A percentile compares a stretch with the other conserved stretches of the same genome.
Conservation (phyloP, 768 basidiomycete species). For the Rhodotorula toruloides region DNA sequence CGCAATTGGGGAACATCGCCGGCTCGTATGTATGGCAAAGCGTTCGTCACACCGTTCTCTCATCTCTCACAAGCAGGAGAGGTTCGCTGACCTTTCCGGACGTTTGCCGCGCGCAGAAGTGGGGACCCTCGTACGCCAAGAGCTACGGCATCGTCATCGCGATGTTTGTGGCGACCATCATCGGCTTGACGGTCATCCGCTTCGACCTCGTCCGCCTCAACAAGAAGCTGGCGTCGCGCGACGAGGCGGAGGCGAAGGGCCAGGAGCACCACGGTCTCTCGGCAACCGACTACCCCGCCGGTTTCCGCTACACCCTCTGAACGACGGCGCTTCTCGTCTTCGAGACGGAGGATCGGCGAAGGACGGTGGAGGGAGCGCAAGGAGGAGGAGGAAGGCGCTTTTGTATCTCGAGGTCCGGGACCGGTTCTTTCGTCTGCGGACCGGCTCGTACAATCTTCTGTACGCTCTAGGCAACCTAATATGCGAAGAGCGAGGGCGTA, state of each 20-base stretch:
- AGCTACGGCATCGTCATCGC: constrained; percentile 58
- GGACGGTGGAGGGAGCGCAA: no score
- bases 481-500: no score
- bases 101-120: constrained; percentile 14
- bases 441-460: no score
- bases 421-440: no score
- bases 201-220: constrained; percentile 45
- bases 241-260: constrained; percentile 31
- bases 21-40: constrained; percentile 58
- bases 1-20: constrained; percentile 65
- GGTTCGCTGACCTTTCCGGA: no score
- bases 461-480: no score
- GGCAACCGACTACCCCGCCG: constrained; percentile 14
- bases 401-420: no score
- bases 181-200: constrained; percentile 48
- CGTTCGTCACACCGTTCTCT: not conserved
- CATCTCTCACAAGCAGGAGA: no score
- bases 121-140: constrained; percentile 57
- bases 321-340: no score
- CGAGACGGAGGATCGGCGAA: no score
- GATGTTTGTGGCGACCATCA: constrained; percentile 52
- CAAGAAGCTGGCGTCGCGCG: constrained; percentile 46
- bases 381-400: no score
- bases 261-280: not conserved
- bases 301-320: constrained; percentile 33